phyloP scores from a whole-genome alignment of 495 filamentous ascomycete species.

The Xylaria nigripes region DNA sequence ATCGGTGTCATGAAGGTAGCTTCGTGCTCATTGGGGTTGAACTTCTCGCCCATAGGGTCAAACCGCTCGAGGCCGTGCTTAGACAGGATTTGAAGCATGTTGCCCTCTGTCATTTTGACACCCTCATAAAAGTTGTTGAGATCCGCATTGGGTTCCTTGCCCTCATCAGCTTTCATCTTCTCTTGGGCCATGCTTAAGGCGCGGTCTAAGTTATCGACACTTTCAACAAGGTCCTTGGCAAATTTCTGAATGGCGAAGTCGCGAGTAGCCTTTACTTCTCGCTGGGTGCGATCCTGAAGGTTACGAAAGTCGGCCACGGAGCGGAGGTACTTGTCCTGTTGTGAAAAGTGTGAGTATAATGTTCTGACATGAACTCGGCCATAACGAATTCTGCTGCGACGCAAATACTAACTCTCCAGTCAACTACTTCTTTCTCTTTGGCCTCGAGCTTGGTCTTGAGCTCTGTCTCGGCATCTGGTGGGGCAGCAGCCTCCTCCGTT shows the following conservation, averaged over 20 bases:
- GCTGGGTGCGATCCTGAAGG: constrained; percentile 87
- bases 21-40: constrained; percentile 94
- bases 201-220: constrained; percentile 93
- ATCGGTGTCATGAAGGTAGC: constrained; percentile 87
- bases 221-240: constrained; percentile 87
- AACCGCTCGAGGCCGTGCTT: constrained; percentile 93
- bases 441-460: constrained; percentile 65
- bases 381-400: neutral
- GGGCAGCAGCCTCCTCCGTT: constrained; percentile 23
- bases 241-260: constrained; percentile 95
- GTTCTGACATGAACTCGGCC: neutral
- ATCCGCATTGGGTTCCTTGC: constrained; percentile 53
- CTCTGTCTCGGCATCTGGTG: constrained; percentile 27
- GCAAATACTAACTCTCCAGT: constrained; percentile 64
- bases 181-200: constrained; percentile 76
- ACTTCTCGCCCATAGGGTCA: constrained; percentile 68
- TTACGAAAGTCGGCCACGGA: constrained; percentile 94
- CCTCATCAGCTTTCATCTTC: constrained; percentile 50
- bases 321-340: constrained; percentile 85
- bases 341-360: constrained; percentile 6
- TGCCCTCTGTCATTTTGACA: constrained; percentile 86
- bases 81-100: constrained; percentile 78
- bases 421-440: constrained; percentile 73
- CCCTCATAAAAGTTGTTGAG: constrained; percentile 77
- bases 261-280: constrained; percentile 75